Evolutionary conservation across 192 early-diverging fungal genomes (phyloP).

Genomic region (Linnemannia hyalina): DNA sequence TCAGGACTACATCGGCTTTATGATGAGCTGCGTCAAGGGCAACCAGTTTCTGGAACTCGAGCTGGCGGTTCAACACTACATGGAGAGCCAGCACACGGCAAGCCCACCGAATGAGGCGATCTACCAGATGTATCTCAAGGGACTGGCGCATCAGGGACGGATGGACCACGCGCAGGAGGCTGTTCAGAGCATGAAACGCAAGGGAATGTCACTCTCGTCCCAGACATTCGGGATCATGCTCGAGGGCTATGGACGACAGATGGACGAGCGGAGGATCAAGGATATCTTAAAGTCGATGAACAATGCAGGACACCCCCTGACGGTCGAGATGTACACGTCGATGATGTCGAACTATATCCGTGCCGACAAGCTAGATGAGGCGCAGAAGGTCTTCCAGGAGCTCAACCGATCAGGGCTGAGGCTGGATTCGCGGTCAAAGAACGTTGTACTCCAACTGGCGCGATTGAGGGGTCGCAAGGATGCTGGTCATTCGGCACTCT

Average conservation of each 20-base stretch:
- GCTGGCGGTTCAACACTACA: constrained; percentile 36
- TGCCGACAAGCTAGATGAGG: constrained; percentile 22
- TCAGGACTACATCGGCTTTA: constrained; percentile 28
- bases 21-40: constrained; percentile 25
- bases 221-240: constrained; percentile 31
- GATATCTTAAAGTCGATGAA: constrained; percentile 12
- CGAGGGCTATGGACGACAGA: constrained; percentile 42
- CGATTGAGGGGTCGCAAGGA: constrained; percentile 5
- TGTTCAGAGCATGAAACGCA: constrained; percentile 34
- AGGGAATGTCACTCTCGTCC: constrained; percentile 9
- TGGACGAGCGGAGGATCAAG: constrained; percentile 28
- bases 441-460: constrained; percentile 28
- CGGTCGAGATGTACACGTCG: constrained; percentile 43
- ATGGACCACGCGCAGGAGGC: constrained; percentile 50
- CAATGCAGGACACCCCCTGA: constrained; percentile 15
- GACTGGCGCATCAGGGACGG: constrained; percentile 14
- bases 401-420: constrained; percentile 8
- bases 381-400: constrained; percentile 24
- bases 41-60: constrained; percentile 29
- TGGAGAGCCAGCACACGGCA: constrained; percentile 13
- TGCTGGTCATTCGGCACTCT: background rate
- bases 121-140: constrained; percentile 43
- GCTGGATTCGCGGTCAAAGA: constrained; percentile 20
- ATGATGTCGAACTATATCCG: constrained; percentile 43
- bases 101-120: constrained; percentile 14